Base-by-base conservation (phyloP, 805 yeast species). In the Candida arabinofermentans region DNA sequence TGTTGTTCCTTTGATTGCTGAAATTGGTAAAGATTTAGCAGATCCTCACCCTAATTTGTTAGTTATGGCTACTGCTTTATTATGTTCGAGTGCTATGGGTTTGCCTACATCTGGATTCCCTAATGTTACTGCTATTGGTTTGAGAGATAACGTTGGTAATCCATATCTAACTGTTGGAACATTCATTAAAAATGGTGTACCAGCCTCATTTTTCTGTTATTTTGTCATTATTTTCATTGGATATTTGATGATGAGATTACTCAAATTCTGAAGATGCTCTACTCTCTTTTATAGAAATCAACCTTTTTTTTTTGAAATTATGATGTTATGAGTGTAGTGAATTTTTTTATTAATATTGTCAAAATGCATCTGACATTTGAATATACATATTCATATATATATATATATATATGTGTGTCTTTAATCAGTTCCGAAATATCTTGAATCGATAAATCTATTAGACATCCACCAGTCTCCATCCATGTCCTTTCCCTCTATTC, bases 51-150 rank as follows among this genome's bases (percentile, higher is more conserved):
- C 98, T 27, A 74, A 89, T 48, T 58, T 91, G 35, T 68, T 93
- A 51, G 83, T 93, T 36, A 75, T 78, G 80, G 69, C 71, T 10
- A 70, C 77, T 41, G 81, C 81, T 2, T 62, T 78, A 47, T 68
- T 93, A 47, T 87, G 97, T 55, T 91, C 98, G 0, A 82, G 86
- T 27, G 99, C 98, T 2, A 93, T 93, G 98, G 98, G 96, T 1
- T 69, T 93, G 40, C 98, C 99, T 23, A 93, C 76, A 5, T 72
- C 78, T 2, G 98, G 99, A 0, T 91, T 93, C 71, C 99, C 99
- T 4, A 93, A 93, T 55, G 96, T 93, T 27, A 89, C 98, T 0
- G 99, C 98, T 0, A 88, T 93, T 47, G 89, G 97, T 44, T 79
- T 89, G 79, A 81, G 90, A 5, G 96, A 93, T 61, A 96, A 87